Conservation (phyloP, 2,329 filamentous ascomycete genomes). For the Botrytis deweyae region DNA sequence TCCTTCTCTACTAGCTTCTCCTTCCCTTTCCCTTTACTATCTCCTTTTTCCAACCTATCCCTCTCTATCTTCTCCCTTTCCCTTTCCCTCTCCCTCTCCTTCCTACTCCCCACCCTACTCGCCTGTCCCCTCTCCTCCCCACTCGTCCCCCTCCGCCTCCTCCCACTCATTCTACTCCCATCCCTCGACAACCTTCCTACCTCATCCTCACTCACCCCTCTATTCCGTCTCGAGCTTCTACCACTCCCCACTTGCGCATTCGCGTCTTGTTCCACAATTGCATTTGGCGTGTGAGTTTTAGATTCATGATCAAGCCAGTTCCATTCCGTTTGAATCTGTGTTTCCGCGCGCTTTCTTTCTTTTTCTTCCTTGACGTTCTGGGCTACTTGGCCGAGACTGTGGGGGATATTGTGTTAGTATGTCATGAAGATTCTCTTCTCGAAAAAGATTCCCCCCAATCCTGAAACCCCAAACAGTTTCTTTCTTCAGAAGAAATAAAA, state of each 20-base stretch:
- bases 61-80: background rate
- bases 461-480: background rate
- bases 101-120: background rate
- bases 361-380: slow-evolving; percentile 4
- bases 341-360: background rate
- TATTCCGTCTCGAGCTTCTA: background rate
- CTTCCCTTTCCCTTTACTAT: background rate
- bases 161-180: slow-evolving; percentile 10
- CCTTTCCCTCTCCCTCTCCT: slow-evolving; percentile 4
- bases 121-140: background rate
- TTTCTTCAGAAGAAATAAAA: background rate
- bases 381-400: slow-evolving; percentile 7
- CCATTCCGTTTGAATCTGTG: background rate
- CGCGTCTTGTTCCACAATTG: background rate
- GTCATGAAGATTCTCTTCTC: background rate
- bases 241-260: too few species aligned
- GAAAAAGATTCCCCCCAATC: too few species aligned
- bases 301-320: slow-evolving; percentile 3
- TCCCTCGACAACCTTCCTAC: background rate
- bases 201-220: background rate
- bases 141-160: background rate
- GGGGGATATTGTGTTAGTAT: background rate
- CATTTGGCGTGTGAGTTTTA: background rate
- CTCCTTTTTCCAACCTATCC: background rate
- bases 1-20: background rate